Percentiles rank a stretch among this genome's conserved stretches.
These are phyloP conservation scores for Epichloe elymi DNA, from an alignment of 2,329 filamentous ascomycete genomes.

Conservation along the genomic window DNA sequence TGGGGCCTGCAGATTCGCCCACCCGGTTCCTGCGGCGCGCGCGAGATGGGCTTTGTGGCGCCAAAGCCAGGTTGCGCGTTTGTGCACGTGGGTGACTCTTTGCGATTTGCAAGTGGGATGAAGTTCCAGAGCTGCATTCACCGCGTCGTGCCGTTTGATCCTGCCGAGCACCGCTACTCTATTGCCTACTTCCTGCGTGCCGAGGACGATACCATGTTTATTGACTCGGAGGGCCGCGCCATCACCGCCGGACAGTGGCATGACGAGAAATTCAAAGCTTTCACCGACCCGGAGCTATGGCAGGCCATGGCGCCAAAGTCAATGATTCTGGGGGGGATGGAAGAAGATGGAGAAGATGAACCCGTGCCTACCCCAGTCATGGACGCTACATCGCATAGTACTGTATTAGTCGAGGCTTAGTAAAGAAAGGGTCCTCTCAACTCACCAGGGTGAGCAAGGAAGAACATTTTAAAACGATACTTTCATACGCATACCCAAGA, in stretches of 20 bases:
- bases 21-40: conserved; percentile 25
- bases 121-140: conserved; percentile 44
- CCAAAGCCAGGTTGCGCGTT: conserved; percentile 38
- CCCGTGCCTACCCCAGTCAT: background rate
- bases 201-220: conserved; percentile 42
- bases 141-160: conserved; percentile 40
- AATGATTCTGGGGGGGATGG: conserved; percentile 38
- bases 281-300: conserved; percentile 28
- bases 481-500: too few relatives aligned
- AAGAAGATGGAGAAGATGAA: conserved; percentile 22
- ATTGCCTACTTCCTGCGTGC: conserved; percentile 46
- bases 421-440: too few relatives aligned
- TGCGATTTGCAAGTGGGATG: conserved; percentile 40
- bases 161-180: conserved; percentile 41
- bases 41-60: conserved; percentile 39
- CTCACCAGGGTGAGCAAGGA: too few relatives aligned
- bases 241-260: conserved; percentile 42
- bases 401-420: too few relatives aligned
- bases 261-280: conserved; percentile 40
- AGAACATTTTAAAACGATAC: too few relatives aligned
- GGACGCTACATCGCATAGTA: too few relatives aligned
- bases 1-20: conserved; percentile 44
- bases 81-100: conserved; percentile 45
- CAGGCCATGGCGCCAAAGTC: conserved; percentile 34
- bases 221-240: conserved; percentile 38